These are phyloP conservation scores for Trichophyton simii DNA, from an alignment of 2,329 filamentous ascomycete genomes.

Conservation along the genomic window DNA sequence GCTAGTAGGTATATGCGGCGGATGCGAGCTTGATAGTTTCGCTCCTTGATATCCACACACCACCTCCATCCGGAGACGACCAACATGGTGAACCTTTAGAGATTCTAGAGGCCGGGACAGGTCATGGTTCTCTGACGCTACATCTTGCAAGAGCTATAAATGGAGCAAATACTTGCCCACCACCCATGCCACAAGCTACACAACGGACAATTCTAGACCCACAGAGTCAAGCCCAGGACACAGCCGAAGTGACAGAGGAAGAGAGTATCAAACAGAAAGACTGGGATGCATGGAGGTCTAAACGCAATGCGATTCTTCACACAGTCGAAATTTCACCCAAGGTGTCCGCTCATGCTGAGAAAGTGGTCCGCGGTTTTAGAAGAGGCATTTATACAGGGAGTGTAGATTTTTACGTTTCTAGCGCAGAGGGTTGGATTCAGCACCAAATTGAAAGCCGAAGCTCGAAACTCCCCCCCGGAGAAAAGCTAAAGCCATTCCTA, in stretches of 20 bases:
- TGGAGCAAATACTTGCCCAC: slow-evolving; percentile 51
- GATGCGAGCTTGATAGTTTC: slow-evolving; percentile 66
- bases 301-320: slow-evolving; percentile 58
- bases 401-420: slow-evolving; percentile 61
- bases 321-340: slow-evolving; percentile 54
- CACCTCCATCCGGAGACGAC: slow-evolving; percentile 23
- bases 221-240: slow-evolving; percentile 14
- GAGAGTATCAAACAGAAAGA: slow-evolving; percentile 22
- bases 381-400: slow-evolving; percentile 56
- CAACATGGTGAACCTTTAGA: slow-evolving; percentile 42
- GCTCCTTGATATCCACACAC: slow-evolving; percentile 59
- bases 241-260: slow-evolving; percentile 14
- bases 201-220: slow-evolving; percentile 14
- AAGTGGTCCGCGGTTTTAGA: slow-evolving; percentile 54
- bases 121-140: slow-evolving; percentile 67
- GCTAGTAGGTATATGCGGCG: slow-evolving; percentile 44
- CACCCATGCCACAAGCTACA: slow-evolving; percentile 28
- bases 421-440: slow-evolving; percentile 51
- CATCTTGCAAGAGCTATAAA: slow-evolving; percentile 65
- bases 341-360: slow-evolving; percentile 52
- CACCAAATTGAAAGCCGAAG: slow-evolving; percentile 36
- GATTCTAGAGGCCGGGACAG: slow-evolving; percentile 73
- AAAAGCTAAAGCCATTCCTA: slow-evolving; percentile 46
- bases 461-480: slow-evolving; percentile 10
- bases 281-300: slow-evolving; percentile 36